Conservation (phyloP, 139 green algal genomes). For the Chlamydomonas urium region DNA sequence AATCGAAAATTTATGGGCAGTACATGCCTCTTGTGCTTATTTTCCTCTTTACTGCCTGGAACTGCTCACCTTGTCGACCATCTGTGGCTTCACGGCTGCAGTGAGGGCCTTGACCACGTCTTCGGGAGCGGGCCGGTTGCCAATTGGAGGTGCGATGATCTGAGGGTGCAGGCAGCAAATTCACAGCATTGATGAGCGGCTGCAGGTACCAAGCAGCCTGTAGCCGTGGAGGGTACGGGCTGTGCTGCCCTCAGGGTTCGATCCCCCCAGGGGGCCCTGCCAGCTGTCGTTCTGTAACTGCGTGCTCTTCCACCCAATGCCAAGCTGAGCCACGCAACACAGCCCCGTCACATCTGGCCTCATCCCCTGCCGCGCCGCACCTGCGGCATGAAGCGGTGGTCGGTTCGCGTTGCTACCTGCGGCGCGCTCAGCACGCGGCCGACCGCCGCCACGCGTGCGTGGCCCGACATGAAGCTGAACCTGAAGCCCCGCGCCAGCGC, state of each 20-base stretch:
- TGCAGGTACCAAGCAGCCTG: too few species aligned
- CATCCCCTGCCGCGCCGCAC: background rate
- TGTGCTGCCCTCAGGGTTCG: too few species aligned
- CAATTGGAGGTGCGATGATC: slow-evolving; percentile 48
- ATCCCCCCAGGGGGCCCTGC: too few species aligned
- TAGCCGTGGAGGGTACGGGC: too few species aligned
- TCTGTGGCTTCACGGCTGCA: slow-evolving; percentile 2
- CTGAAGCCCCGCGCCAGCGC: slow-evolving; percentile 27
- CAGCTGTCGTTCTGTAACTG: background rate
- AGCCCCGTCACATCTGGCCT: background rate
- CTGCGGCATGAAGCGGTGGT: slow-evolving; percentile 38
- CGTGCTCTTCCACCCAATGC: background rate
- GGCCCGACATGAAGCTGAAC: slow-evolving; percentile 52
- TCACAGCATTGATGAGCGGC: too few species aligned
- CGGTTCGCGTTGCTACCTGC: slow-evolving; percentile 25
- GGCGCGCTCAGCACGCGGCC: slow-evolving; percentile 34
- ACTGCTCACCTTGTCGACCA: too few species aligned
- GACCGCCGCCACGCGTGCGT: slow-evolving; percentile 47
- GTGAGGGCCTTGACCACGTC: slow-evolving; percentile 32
- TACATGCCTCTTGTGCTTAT: too few species aligned
- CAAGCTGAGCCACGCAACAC: background rate
- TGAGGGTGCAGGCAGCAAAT: slow-evolving; percentile 18
- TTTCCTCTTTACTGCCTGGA: too few species aligned
- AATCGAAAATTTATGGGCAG: too few species aligned
- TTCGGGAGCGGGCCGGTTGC: slow-evolving; percentile 40